These are phyloP conservation scores for Xylaria arbuscula DNA, from an alignment of 2,329 filamentous ascomycete genomes.

Conservation along the genomic window DNA sequence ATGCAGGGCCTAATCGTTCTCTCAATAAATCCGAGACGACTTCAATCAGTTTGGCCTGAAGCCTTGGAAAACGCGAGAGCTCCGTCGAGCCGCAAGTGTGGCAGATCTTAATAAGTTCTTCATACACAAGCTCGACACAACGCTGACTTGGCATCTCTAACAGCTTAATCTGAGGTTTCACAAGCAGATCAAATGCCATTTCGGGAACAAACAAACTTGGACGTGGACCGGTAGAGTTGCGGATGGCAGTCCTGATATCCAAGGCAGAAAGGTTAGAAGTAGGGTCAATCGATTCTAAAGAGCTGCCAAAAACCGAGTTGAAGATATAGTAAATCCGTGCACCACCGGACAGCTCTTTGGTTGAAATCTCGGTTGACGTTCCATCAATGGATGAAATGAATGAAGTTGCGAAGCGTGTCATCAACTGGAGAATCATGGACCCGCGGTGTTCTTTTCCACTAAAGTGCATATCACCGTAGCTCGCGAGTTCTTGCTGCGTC, in stretches of 20 bases:
- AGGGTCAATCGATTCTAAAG: constrained; percentile 93
- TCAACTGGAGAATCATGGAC: constrained; percentile 92
- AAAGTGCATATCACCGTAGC: constrained; percentile 97
- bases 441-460: constrained; percentile 96
- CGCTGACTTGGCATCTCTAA: constrained; percentile 94
- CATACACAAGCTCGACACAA: constrained; percentile 97
- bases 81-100: constrained; percentile 98
- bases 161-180: constrained; percentile 98
- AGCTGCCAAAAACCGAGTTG: constrained; percentile 98
- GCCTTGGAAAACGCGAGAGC: constrained; percentile 86
- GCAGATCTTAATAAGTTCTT: constrained; percentile 99
- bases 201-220: constrained; percentile 97
- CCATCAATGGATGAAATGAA: constrained; percentile 99
- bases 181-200: constrained; percentile 94
- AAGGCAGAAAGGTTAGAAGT: constrained; percentile 93
- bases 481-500: constrained; percentile 96
- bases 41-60: constrained; percentile 97
- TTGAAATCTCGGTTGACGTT: constrained; percentile 98
- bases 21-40: constrained; percentile 95
- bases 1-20: constrained; percentile 89
- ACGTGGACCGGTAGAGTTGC: constrained; percentile 95
- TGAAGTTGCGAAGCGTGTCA: constrained; percentile 97
- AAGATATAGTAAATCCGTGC: constrained; percentile 99
- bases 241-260: constrained; percentile 96
- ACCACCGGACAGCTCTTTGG: constrained; percentile 95